Base-by-base conservation (phyloP, 352 stramenopile genomes). In the Phytopythium sindhum region DNA sequence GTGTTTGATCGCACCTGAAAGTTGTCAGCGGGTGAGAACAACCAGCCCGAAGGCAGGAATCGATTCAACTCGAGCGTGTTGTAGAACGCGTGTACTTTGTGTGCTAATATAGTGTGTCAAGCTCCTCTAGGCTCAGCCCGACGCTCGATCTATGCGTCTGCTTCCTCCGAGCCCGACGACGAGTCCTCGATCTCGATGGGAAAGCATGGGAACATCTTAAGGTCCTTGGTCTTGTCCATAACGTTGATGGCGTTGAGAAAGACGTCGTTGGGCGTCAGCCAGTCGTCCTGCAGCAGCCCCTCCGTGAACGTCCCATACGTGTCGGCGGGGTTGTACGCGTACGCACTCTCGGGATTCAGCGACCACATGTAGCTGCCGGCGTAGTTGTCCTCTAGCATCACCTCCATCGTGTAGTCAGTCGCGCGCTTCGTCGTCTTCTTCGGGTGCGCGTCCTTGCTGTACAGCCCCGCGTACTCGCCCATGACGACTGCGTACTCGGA, bases 291-390 rank as follows among this genome's bases (percentile, higher is more conserved):
- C 33, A 92, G 65, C 60, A 92, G 56, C 1, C 81, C 81, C 57
- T 92, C 81, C 1, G 78, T 89, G 61, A 90, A 92, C 0, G 61
- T 62, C 28, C 81, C 83, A 60, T 72, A 82, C 21, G 64, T 86
- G 57, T 89, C 80, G 10, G 82, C 77, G 0, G 83, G 83, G 53
- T 91, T 91, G 72, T 73, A 90, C 67, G 87, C 75, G 67, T 92
- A 92, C 51, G 79, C 83, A 69, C 74, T 87, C 68, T 90, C 83
- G 0, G 83, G 83, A 53, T 92, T 92, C 3, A 92, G 67, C 14
- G 81, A 89, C 83, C 83, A 92, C 79, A 92, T 88, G 65, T 89
- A 92, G 4, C 79, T 81, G n/a, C 83, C 83, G 0, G 80, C 81
- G 37, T 86, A 85, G 0, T 69, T 68, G 2, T 74, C 61, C 54